Evolutionary conservation across 78 protist genomes (phyloP).

Genomic region (Dictyostelium intermedium): DNA sequence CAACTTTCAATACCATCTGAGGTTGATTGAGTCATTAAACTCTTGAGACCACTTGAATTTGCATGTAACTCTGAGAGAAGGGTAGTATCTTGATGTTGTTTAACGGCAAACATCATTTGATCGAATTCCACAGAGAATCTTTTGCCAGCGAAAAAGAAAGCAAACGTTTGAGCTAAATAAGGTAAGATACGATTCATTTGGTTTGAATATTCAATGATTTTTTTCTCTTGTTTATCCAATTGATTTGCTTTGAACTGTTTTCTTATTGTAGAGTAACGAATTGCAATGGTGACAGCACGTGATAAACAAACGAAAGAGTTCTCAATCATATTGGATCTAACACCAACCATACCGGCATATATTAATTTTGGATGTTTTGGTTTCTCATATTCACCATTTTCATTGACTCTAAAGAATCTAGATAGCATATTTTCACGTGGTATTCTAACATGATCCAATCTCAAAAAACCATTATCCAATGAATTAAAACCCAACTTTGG

Average conservation of each 20-base stretch:
- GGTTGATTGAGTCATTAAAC: conserved; percentile 50
- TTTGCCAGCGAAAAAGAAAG: conserved; percentile 24
- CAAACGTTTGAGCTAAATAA: conserved; percentile 42
- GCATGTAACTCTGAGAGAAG: conserved; percentile 86
- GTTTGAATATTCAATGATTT: conserved; percentile 43
- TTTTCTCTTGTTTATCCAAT: neutral
- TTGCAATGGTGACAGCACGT: conserved; percentile 78
- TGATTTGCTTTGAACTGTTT: conserved; percentile 57
- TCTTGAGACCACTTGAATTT: conserved; percentile 88
- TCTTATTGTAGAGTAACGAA: conserved; percentile 80
- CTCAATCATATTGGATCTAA: conserved; percentile 54
- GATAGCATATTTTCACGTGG: conserved; percentile 44
- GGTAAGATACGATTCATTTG: conserved; percentile 68
- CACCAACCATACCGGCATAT: conserved; percentile 79
- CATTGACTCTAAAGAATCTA: conserved; percentile 17
- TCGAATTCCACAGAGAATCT: neutral
- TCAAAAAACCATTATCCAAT: conserved; percentile 64
- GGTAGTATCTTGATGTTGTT: neutral
- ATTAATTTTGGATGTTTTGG: conserved; percentile 71
- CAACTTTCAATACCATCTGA: conserved; percentile 78
- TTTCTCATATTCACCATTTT: conserved; percentile 67
- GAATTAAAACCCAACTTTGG: conserved; percentile 57
- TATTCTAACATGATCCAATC: conserved; percentile 48
- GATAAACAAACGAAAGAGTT: conserved; percentile 26
- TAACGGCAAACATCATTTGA: conserved; percentile 1